These are phyloP conservation scores for Stephania japonica DNA, from an alignment of 164 flowering plant genomes.

Conservation along the genomic window DNA sequence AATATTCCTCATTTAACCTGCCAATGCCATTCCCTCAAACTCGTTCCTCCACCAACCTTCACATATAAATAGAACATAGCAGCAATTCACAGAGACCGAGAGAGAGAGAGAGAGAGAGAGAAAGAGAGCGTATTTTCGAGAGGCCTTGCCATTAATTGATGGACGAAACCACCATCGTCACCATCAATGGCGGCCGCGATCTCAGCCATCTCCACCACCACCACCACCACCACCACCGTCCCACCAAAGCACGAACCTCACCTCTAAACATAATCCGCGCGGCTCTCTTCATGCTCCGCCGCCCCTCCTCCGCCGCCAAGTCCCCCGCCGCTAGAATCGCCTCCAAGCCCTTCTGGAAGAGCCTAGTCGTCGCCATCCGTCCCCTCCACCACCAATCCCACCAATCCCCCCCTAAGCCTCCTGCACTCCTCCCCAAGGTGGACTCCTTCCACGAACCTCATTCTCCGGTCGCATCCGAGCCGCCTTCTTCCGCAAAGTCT, in stretches of 20 bases:
- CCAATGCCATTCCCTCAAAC: no score
- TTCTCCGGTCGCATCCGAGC: slow-evolving; percentile 15
- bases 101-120: no score
- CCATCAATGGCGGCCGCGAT: neutral
- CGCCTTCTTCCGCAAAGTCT: slow-evolving; percentile 3
- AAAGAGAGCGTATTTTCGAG: no score
- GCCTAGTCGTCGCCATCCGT: slow-evolving; percentile 44
- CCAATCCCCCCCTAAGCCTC: neutral
- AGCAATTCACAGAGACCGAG: no score
- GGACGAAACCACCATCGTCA: neutral
- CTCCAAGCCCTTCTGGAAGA: slow-evolving; percentile 29
- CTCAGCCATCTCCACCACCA: neutral
- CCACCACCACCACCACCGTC: neutral
- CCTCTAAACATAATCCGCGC: slow-evolving; percentile 23
- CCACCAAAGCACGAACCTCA: slow-evolving; percentile 1
- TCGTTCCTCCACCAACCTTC: no score
- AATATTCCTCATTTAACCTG: no score
- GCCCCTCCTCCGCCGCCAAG: slow-evolving; percentile 13
- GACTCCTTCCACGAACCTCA: slow-evolving; percentile 17
- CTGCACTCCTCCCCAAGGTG: neutral
- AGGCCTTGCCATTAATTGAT: no score
- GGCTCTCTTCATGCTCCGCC: slow-evolving; percentile 33
- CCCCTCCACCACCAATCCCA: slow-evolving; percentile 36
- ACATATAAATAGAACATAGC: no score
- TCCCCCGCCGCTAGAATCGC: slow-evolving; percentile 21